These are phyloP conservation scores for Fusarium nodosum DNA, from an alignment of 2,329 filamentous ascomycete genomes.

Conservation along the genomic window DNA sequence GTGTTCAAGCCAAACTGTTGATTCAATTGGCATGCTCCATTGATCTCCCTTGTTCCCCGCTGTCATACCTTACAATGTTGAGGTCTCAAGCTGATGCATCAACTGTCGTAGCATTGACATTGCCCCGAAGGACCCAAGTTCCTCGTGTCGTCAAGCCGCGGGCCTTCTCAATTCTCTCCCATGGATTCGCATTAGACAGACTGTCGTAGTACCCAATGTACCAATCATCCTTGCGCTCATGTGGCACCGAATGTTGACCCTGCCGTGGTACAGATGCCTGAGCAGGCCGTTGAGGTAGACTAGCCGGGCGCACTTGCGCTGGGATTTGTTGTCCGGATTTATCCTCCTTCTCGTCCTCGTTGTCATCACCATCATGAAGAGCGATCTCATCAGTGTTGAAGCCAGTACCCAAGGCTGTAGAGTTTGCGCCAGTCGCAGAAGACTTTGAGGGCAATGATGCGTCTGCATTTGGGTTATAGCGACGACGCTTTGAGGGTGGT, in stretches of 20 bases:
- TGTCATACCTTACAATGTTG: too few species aligned
- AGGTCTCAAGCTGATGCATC: constrained; percentile 32
- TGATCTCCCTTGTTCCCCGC: background rate
- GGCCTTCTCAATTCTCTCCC: constrained; percentile 69
- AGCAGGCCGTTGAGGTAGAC: constrained; percentile 54
- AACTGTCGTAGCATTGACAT: constrained; percentile 11
- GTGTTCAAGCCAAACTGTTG: too few species aligned
- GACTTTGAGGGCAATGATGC: constrained; percentile 54
- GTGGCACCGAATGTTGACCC: constrained; percentile 30
- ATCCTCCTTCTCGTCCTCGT: constrained; percentile 44
- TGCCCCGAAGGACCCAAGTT: constrained; percentile 57
- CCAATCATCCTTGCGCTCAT: constrained; percentile 59
- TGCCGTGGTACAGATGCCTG: constrained; percentile 13
- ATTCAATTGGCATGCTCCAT: background rate
- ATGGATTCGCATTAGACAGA: constrained; percentile 79
- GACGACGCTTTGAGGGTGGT: constrained; percentile 73
- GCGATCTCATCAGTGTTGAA: constrained; percentile 63
- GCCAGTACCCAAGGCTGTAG: constrained; percentile 52
- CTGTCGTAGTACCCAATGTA: constrained; percentile 78
- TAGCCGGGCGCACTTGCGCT: constrained; percentile 52
- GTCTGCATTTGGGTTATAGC: constrained; percentile 71
- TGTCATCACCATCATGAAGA: constrained; percentile 55
- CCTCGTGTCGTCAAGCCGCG: constrained; percentile 60
- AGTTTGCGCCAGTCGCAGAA: constrained; percentile 54
- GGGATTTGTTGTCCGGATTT: constrained; percentile 23